phyloP scores from a whole-genome alignment of 352 stramenopile species.

The Phytopythium mirpurense region DNA sequence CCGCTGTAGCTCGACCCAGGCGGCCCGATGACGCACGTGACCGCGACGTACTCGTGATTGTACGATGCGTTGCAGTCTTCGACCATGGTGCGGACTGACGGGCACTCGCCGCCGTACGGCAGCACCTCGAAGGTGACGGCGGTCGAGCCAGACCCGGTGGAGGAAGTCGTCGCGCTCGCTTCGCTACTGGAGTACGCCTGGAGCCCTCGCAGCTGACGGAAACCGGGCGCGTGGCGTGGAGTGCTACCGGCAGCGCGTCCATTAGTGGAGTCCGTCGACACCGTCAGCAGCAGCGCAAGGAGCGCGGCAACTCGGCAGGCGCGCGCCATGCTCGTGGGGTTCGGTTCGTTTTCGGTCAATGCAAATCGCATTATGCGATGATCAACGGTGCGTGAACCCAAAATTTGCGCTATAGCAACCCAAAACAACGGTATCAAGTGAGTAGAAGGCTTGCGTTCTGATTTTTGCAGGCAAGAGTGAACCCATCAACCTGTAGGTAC shows the following conservation, averaged over 20 bases:
- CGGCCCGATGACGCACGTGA: background rate
- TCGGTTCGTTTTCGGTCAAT: no score
- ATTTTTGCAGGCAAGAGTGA: no score
- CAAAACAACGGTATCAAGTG: no score
- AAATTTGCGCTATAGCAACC: no score
- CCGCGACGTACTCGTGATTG: background rate
- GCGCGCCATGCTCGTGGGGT: background rate
- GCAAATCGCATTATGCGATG: no score
- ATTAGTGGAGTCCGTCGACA: background rate
- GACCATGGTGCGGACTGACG: background rate
- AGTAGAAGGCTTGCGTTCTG: no score
- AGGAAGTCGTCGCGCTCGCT: background rate
- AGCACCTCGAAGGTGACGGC: background rate
- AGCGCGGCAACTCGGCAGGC: background rate
- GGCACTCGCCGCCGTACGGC: conserved; percentile 2
- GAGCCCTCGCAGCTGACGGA: background rate
- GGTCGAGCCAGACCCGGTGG: background rate
- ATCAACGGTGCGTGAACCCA: no score
- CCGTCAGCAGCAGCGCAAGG: background rate
- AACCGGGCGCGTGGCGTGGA: background rate
- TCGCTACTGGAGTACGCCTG: background rate
- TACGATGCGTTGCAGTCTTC: conserved; percentile 1
- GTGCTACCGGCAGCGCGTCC: no score
- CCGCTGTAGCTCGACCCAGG: background rate
- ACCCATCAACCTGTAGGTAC: no score